Evolutionary conservation across 495 filamentous ascomycete genomes (phyloP), one percentile per base, ranked within the genome.

Genomic region (Penicillium diatomitis): DNA sequence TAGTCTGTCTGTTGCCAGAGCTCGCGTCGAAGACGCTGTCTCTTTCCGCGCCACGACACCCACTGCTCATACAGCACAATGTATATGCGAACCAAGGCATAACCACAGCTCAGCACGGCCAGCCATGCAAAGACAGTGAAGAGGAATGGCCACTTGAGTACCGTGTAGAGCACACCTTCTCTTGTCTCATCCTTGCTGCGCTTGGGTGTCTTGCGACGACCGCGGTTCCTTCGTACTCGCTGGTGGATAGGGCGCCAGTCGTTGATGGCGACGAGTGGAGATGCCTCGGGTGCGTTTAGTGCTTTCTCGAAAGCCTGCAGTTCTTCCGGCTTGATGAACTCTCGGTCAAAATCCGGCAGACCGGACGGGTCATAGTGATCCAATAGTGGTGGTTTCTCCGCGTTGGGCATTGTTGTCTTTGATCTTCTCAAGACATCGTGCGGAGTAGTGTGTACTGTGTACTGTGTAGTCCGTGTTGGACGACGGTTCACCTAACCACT

Each of bases 121-220:
- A 98, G 80, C 89, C 90, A 97, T 8, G 82, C 77, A 39, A 83
- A 74, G 0, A 96, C 90, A 31, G 83, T 69, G 11, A 87, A 55
- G 31, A 98, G 70, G 50, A 98, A 77, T 5, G 92, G 94, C 88
- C 90, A 96, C 64, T 96, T 95, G 40, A 95, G 69, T 29, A 97
- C 59, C 2, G 75, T 77, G 63, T 98, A 97, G 9, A 94, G 75
- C 55, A 90, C 88, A 0, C 92, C 92, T 68, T 98, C 92, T 42
- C 92, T 73, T 3, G 91, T 96, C 67, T 98, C 92, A 63, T 98
- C 92, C 52, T 81, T 87, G 45, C 81, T 83, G 44, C 85, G 74
- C 51, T 61, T 65, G 6, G 67, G 68, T 20, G 51, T 52, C 49
- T 72, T 75, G 49, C 69, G 67, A 32, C 72, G 68, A 29, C 63